Evolutionary conservation across 768 basidiomycete genomes (phyloP), one percentile per base, ranked within the genome.

Genomic region (Hortiboletus campestris): DNA sequence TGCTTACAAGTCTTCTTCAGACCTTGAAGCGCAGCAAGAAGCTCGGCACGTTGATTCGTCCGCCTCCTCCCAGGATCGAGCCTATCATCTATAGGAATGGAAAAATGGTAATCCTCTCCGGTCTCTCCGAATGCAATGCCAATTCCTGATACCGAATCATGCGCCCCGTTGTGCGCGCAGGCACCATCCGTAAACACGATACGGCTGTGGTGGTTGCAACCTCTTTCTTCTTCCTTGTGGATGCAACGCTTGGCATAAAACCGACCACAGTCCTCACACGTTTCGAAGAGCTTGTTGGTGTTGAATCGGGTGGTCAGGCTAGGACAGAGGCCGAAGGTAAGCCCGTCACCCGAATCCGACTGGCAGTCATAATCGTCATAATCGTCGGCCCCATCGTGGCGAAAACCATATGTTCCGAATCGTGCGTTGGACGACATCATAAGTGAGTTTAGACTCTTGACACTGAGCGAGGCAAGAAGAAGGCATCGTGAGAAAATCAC

Each of bases 151-250:
- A 34, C 59, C 0, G 71, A 71, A n/a, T 38, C 55, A 2, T 35
- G 36, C 1, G 12, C 28, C 6, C 73, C 72, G 32, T 75, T 74
- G n/a, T 58, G 53, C 2, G 36, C 25, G 52, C 73, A 76, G 6
- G 72, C 66, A n/a, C 74, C 75, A 46, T 74, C 72, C 10, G 65
- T 67, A 57, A 62, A 72, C 5, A 71, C 70, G 25, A 75, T 6
- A 2, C 22, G 48, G 20, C 48, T 49, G 19, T 58, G 42, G 46
- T 69, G 67, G 51, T n/a, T n/a, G n/a, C 71, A 69, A 0, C 2
- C 8, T 12, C 19, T 25, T 7, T 41, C 13, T n/a, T n/a, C n/a
- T n/a, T n/a, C n/a, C n/a, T n/a, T 43, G 34, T 55, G 50, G n/a
- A 17, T 4, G 32, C 53, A 57, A 19, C 58, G 57, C 43, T n/a